phyloP scores from a whole-genome alignment of 345 rosid genomes.

The sweet orange (Citrus sinensis) region DNA sequence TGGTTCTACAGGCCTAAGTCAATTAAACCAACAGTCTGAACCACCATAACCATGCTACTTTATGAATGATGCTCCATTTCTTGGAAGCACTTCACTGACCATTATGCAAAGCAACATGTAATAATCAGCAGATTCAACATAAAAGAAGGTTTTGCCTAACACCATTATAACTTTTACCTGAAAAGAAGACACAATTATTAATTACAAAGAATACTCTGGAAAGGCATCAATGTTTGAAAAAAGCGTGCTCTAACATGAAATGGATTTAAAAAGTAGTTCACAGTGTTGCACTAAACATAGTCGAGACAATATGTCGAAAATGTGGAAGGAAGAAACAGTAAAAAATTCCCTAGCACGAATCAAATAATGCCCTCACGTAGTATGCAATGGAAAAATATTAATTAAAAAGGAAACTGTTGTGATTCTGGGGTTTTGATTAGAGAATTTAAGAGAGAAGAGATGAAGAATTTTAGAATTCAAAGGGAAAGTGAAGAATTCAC shows the following conservation, averaged over 20 bases:
- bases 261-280: background rate
- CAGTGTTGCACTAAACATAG: background rate
- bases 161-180: background rate
- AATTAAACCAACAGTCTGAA: background rate
- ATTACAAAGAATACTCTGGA: too few species aligned
- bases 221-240: background rate
- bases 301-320: background rate
- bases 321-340: background rate
- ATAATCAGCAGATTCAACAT: background rate
- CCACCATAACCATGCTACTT: background rate
- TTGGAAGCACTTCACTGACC: background rate
- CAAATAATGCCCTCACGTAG: background rate
- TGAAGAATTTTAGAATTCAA: too few species aligned
- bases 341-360: background rate
- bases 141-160: background rate
- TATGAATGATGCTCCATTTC: background rate
- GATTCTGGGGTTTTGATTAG: too few species aligned
- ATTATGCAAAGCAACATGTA: background rate
- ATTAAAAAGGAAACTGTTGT: too few species aligned
- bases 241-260: background rate
- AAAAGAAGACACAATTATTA: background rate
- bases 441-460: too few species aligned
- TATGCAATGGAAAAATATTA: too few species aligned
- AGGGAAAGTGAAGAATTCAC: too few species aligned
- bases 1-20: background rate